Conservation (phyloP, 257 asterid genomes). For the Solanum lycopersicoides region DNA sequence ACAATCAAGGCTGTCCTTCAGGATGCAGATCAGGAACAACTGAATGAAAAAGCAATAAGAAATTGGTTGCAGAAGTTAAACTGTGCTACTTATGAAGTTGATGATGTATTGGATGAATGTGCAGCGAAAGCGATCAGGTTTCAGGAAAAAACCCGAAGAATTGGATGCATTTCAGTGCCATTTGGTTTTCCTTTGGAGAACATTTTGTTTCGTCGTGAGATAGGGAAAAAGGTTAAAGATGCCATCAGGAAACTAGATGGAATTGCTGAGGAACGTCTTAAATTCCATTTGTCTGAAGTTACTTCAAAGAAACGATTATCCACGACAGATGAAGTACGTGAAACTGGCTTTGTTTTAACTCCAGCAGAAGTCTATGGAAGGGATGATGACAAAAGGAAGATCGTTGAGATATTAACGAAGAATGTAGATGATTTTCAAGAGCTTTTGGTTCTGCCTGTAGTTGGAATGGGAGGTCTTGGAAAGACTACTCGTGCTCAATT, state of each 20-base stretch:
- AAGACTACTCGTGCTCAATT: constrained; percentile 19
- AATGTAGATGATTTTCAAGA: not conserved
- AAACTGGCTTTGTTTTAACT: constrained; percentile 16
- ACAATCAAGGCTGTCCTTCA: constrained; percentile 19
- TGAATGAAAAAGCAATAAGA: not conserved
- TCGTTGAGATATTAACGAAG: constrained; percentile 13
- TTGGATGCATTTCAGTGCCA: not conserved
- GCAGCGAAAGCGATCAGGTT: not conserved
- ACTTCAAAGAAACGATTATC: not conserved
- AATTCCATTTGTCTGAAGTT: constrained; percentile 7
- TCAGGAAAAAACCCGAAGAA: not conserved
- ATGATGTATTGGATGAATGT: constrained; percentile 22
- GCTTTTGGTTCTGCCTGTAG: constrained; percentile 5
- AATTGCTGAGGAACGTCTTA: constrained; percentile 10
- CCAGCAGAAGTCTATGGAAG: constrained; percentile 10
- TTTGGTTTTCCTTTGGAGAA: not conserved
- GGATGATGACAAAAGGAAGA: constrained; percentile 9
- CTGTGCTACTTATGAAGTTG: constrained; percentile 25
- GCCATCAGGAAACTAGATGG: constrained; percentile 1
- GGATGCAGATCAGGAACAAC: constrained; percentile 6
- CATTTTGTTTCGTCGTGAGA: not conserved
- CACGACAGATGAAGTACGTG: constrained; percentile 1
- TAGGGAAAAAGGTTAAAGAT: constrained; percentile 9
- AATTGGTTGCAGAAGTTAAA: constrained; percentile 25
- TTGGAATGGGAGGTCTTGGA: constrained; percentile 19